phyloP scores from a whole-genome alignment of 768 basidiomycete genomes.

The Tricholomella constricta region DNA sequence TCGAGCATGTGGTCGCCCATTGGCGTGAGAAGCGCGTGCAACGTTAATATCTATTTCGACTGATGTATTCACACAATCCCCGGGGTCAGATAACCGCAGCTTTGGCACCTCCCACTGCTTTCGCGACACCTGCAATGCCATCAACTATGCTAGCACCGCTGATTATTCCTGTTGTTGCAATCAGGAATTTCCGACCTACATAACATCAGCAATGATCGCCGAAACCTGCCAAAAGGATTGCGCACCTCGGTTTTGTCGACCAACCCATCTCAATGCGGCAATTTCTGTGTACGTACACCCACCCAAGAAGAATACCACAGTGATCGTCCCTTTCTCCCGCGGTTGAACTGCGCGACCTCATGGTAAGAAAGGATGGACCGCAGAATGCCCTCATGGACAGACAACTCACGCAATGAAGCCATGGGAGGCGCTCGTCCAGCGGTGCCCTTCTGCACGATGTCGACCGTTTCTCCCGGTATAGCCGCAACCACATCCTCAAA shows the following conservation, averaged over 20 bases:
- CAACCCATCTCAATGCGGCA: slow-evolving; percentile 91
- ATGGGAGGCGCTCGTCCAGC: slow-evolving; percentile 27
- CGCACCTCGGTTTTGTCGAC: slow-evolving; percentile 78
- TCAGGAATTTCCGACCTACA: slow-evolving; percentile 81
- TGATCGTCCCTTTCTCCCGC: slow-evolving; percentile 71
- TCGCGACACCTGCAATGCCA: slow-evolving; percentile 53
- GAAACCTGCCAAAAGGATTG: slow-evolving; percentile 19
- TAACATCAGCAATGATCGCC: slow-evolving; percentile 11
- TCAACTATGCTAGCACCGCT: slow-evolving; percentile 76
- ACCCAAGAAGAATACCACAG: slow-evolving; percentile 94
- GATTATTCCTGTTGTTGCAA: slow-evolving; percentile 90
- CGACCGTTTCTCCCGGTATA: slow-evolving; percentile 86
- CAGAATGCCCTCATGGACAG: neutral
- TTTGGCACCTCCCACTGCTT: slow-evolving; percentile 36
- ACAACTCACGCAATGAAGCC: slow-evolving; percentile 34
- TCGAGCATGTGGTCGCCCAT: slow-evolving; percentile 30
- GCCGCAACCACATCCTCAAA: slow-evolving; percentile 87
- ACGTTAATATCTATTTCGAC: neutral
- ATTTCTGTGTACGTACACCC: slow-evolving; percentile 98
- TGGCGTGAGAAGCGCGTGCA: neutral
- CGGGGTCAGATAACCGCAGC: slow-evolving; percentile 44
- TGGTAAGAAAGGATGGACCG: slow-evolving; percentile 2
- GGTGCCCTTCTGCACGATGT: slow-evolving; percentile 58
- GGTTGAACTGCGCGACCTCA: slow-evolving; percentile 42
- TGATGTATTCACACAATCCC: slow-evolving; percentile 7